phyloP scores from a whole-genome alignment of 805 yeast species.

The Komagataella mondaviorum region DNA sequence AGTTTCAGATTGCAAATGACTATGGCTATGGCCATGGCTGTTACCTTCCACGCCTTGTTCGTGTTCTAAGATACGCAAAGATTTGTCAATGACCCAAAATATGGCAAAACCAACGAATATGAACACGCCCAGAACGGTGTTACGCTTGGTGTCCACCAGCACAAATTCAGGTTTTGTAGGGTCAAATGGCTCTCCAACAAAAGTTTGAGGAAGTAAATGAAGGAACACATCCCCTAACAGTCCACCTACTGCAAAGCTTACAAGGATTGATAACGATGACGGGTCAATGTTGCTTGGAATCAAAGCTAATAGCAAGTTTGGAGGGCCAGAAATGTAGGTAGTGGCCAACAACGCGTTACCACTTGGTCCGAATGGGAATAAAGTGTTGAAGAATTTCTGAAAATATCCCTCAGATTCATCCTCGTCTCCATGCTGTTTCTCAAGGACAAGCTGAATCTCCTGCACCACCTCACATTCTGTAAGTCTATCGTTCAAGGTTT shows the following conservation, averaged over 20 bases:
- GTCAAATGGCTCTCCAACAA: constrained; percentile 34
- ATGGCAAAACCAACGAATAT: constrained; percentile 47
- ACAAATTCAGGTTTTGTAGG: constrained; percentile 27
- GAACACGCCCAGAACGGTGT: constrained; percentile 34
- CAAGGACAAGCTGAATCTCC: constrained; percentile 17
- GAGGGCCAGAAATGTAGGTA: constrained; percentile 49
- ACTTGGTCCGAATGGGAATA: constrained; percentile 43
- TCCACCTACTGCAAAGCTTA: constrained; percentile 68
- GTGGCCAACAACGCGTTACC: constrained; percentile 54
- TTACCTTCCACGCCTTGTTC: constrained; percentile 17
- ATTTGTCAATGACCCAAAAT: constrained; percentile 52
- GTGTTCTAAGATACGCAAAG: constrained; percentile 34
- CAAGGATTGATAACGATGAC: constrained; percentile 34
- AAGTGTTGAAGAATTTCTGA: constrained; percentile 23
- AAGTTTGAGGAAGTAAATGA: constrained; percentile 60
- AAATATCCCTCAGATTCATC: constrained; percentile 14
- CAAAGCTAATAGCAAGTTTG: constrained; percentile 39
- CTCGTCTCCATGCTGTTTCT: background rate
- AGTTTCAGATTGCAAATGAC: constrained; percentile 17
- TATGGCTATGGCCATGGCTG: constrained; percentile 31
- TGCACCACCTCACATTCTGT: constrained; percentile 25
- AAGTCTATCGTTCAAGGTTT: constrained; percentile 15
- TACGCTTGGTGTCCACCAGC: constrained; percentile 36
- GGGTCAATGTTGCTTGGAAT: constrained; percentile 46
- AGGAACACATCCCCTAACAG: constrained; percentile 62